Evolutionary conservation across 2,329 filamentous ascomycete species (phyloP).

Genomic region (Colletotrichum gigasporum): DNA sequence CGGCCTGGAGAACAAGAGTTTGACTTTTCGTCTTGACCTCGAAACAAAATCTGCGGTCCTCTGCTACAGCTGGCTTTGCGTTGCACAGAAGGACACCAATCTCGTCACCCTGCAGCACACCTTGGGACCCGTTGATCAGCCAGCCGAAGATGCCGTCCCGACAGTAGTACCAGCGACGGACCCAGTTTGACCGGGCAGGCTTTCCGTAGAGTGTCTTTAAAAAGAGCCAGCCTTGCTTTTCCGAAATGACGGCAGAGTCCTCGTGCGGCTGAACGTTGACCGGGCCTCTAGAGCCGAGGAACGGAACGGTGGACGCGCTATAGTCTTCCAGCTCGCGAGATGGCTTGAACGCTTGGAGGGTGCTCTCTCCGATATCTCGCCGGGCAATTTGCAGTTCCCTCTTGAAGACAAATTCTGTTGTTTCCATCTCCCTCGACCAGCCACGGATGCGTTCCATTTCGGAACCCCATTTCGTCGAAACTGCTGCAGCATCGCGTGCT

Average conservation of each 20-base stretch:
- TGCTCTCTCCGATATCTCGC: conserved; percentile 82
- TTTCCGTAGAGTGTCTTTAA: conserved; percentile 85
- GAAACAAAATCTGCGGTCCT: conserved; percentile 96
- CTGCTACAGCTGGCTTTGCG: conserved; percentile 87
- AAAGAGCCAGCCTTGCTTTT: conserved; percentile 97
- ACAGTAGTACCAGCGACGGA: conserved; percentile 93
- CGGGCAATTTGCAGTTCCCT: conserved; percentile 82
- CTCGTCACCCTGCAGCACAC: conserved; percentile 94
- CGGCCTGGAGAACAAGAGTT: conserved; percentile 88
- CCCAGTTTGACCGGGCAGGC: conserved; percentile 89
- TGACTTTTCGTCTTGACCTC: conserved; percentile 98
- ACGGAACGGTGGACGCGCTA: conserved; percentile 87
- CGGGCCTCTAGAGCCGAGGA: conserved; percentile 77
- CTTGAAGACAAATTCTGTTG: conserved; percentile 84
- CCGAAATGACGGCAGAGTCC: conserved; percentile 62
- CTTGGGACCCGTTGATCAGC: conserved; percentile 83
- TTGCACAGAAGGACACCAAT: conserved; percentile 95
- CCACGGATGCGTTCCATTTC: conserved; percentile 94
- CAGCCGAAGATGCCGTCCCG: conserved; percentile 97
- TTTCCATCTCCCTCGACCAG: conserved; percentile 95
- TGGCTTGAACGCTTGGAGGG: conserved; percentile 76
- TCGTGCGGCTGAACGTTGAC: conserved; percentile 68
- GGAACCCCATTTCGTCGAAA: conserved; percentile 72
- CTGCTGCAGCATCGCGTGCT: conserved; percentile 71
- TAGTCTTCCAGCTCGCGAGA: conserved; percentile 95